Evolutionary conservation across 352 stramenopile species (phyloP), one percentile per base, ranked within the genome.

Genomic region (Phytophthora brassicae): DNA sequence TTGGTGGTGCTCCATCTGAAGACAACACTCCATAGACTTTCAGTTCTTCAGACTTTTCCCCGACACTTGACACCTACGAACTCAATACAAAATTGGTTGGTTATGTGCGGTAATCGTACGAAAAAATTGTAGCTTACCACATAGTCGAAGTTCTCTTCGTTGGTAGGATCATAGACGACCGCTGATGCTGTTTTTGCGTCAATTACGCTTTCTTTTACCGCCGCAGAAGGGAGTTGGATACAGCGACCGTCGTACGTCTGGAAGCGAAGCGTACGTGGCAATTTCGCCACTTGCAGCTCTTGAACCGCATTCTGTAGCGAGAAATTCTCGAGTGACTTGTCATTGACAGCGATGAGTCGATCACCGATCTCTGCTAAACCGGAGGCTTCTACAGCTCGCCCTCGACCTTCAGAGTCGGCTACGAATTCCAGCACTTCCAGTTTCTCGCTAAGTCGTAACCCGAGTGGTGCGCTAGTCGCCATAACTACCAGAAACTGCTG

Each of bases 341-440:
- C 70, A 44, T 92, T 89, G 16, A 92, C 75, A 2, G 60, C 59
- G 6, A 89, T 38, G 11, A 92, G 70, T 3, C 62, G 72, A 42
- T 92, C 84, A 2, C 84, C 77, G n/a, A 92, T 80, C 77, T 89
- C 76, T 0, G 81, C 81, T 14, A 89, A 56, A 1, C 76, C 79
- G 0, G 75, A 86, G 22, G 77, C 77, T 42, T 92, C 84, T 36
- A 92, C 73, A 9, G 69, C 71, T 42, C 79, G 75, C 8, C 70
- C 66, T 4, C 81, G 77, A 39, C 84, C 84, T 26, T 88, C 64
- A 0, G 56, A 61, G 48, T 90, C 79, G 2, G 65, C 62, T 28
- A 88, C 54, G 47, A 92, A 92, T 48, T 84, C 81, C 19, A 90
- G 62, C 45, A 92, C 75, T 28, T 84, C 67, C 42, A 90, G 66